Base-by-base conservation (phyloP, 257 asterid species). In the Nicotiana sylvestris region DNA sequence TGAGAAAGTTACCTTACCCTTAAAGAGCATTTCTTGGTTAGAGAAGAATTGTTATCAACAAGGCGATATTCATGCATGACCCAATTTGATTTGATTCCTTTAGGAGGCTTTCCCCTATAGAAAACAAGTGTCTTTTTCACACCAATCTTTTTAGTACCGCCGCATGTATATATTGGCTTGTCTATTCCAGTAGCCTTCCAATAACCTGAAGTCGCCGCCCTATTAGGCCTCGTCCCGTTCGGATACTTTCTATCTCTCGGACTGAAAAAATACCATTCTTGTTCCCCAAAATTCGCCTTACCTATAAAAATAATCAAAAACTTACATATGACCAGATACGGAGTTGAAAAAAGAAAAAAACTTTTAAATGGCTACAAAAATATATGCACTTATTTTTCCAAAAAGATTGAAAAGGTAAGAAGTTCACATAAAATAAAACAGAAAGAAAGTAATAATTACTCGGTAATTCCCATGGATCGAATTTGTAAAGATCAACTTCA, bases 401-500 rank as follows among this genome's bases (percentile, higher is more conserved):
- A 30, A 30, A 30, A 30, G 32, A 30, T 30, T 1, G 9, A 18
- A 53, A 78, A 0, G 1, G 8, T 5, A 37, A 43, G 49, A 8
- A 39, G 1, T 39, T 39, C 49, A 39, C 58, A 1, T 53, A 53
- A 53, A 53, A 3, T 53, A 2, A 12, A 13, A 53, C 17, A 2
- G 0, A 39, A 39, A 53, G n/a, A 53, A 15, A 12, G 58, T 13
- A 51, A 51, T 51, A 27, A 35, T 80, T 87, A 88, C 92, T 83
- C 57, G 92, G 92, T 66, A 89, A 90, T 29, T 89, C 90, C 92
- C 92, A 89, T 8, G 92, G 90, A 66, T 89, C 92, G 51, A 77
- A 89, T 67, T 87, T 57, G 25, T 57, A 57, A n/a, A 57, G 62
- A 57, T 57, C 10, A 57, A 57, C 27, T 17, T 57, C 62, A 6